Base-by-base conservation (phyloP, 2,329 filamentous ascomycete species). In the Apiospora arundinis region DNA sequence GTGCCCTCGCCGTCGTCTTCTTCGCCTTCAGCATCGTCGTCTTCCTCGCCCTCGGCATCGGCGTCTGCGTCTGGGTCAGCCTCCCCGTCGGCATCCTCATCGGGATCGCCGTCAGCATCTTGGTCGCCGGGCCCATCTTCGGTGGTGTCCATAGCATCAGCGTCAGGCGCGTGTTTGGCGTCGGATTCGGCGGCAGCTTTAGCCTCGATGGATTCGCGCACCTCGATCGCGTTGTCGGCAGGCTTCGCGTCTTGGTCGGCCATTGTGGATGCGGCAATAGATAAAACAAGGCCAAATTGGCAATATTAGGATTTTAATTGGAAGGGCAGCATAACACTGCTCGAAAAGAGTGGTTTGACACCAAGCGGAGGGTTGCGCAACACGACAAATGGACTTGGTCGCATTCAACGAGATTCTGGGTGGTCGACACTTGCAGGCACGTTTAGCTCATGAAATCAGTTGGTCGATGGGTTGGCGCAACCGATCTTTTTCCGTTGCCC, bases 131-230 rank as follows among this genome's bases (percentile, higher is more conserved):
- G 45, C 21, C 46, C 67, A 23, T 69, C 67, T 42, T 69, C 32
- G 32, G 70, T 68, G 21, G 46, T 70, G 63, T 68, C 65, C 52
- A 52, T 49, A 2, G 66, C n/a, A 42, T 63, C 68, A 2, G 66
- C n/a, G 25, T 63, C 68, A n/a, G 67, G 48, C 16, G 46, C 37
- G 40, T 67, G 68, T 25, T 69, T 56, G 21, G 70, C 76, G 68
- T 79, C 76, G 76, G 80, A 80, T 69, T 84, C 81, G 70, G 81
- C 75, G 70, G 79, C 72, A 2, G 66, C 73, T 74, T 83, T 85
- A 21, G 85, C 85, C 76, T 88, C 85, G 74, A 87, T 86, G 42
- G 85, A 86, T 74, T 87, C 85, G 79, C 83, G 85, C 78, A 86
- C 84, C 73, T 85, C 82, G 73, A 81, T 83, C 79, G 85, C 84